These are phyloP conservation scores for Hemisphaericaspora lyxosophila DNA, from an alignment of 1,139 yeast species.

Conservation along the genomic window DNA sequence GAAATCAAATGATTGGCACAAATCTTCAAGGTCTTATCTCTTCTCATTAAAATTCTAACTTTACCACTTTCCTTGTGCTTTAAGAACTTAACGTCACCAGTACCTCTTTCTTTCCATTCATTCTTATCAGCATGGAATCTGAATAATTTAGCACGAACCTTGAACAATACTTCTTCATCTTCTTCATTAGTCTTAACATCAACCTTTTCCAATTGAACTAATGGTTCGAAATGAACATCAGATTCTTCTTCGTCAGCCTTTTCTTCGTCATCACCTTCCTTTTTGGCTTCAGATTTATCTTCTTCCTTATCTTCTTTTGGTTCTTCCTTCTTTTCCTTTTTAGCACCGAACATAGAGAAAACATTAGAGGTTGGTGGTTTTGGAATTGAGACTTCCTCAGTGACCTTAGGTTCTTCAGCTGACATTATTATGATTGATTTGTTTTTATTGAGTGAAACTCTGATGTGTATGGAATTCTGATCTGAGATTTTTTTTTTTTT, in stretches of 20 bases:
- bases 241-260: constrained; percentile 85
- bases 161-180: constrained; percentile 83
- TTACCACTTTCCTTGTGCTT: constrained; percentile 80
- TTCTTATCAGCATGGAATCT: constrained; percentile 78
- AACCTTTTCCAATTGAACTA: constrained; percentile 91
- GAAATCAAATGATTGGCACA: constrained; percentile 95
- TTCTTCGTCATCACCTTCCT: constrained; percentile 44
- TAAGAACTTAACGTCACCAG: constrained; percentile 95
- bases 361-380: constrained; percentile 73
- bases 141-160: constrained; percentile 92
- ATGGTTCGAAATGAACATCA: constrained; percentile 95
- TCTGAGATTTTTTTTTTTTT: constrained; percentile 1
- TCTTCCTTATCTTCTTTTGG: constrained; percentile 32
- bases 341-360: constrained; percentile 90
- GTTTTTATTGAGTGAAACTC: not conserved
- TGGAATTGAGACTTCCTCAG: constrained; percentile 27
- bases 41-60: constrained; percentile 93
- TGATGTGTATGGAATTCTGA: not conserved
- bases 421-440: constrained; percentile 27
- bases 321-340: constrained; percentile 60
- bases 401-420: constrained; percentile 36
- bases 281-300: constrained; percentile 29
- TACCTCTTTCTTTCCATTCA: constrained; percentile 99
- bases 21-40: constrained; percentile 96
- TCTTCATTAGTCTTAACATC: constrained; percentile 98